Percentiles rank a stretch among this genome's conserved stretches.
These are phyloP conservation scores for Salvia splendens DNA, from an alignment of 257 asterid species.

Conservation along the genomic window DNA sequence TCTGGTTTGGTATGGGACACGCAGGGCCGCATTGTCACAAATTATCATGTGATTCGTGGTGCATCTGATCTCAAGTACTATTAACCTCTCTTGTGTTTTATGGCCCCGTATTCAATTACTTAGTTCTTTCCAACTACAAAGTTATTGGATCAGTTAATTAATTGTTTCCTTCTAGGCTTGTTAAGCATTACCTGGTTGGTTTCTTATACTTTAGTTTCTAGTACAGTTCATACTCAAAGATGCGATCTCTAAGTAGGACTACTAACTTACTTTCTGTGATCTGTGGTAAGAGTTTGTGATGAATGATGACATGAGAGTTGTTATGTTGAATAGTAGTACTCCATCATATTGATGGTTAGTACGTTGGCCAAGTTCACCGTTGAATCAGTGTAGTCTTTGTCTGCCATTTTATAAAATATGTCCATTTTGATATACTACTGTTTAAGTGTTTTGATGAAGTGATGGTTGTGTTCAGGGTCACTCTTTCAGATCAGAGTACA, in stretches of 20 bases:
- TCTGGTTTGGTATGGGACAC: constrained; percentile 95
- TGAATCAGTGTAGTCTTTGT: neutral
- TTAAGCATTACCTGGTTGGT: neutral
- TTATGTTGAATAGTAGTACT: neutral
- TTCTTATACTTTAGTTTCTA: neutral
- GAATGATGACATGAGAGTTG: neutral
- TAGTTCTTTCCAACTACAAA: too few relatives aligned
- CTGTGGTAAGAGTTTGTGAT: neutral
- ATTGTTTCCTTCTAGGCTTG: neutral
- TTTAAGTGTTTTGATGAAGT: constrained; percentile 8
- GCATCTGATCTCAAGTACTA: constrained; percentile 92
- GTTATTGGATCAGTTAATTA: neutral
- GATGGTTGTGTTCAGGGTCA: constrained; percentile 60
- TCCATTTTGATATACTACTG: too few relatives aligned
- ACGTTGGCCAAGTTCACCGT: neutral
- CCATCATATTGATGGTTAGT: neutral
- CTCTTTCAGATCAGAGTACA: constrained; percentile 85
- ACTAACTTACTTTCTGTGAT: neutral
- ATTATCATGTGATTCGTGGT: constrained; percentile 96
- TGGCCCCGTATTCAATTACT: constrained; percentile 10
- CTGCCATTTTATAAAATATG: neutral
- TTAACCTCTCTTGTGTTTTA: neutral
- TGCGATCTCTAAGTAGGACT: constrained; percentile 14
- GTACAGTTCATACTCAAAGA: neutral
- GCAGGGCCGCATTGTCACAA: constrained; percentile 81